phyloP scores from a whole-genome alignment of 768 basidiomycete genomes.

The Dioszegia crocea region DNA sequence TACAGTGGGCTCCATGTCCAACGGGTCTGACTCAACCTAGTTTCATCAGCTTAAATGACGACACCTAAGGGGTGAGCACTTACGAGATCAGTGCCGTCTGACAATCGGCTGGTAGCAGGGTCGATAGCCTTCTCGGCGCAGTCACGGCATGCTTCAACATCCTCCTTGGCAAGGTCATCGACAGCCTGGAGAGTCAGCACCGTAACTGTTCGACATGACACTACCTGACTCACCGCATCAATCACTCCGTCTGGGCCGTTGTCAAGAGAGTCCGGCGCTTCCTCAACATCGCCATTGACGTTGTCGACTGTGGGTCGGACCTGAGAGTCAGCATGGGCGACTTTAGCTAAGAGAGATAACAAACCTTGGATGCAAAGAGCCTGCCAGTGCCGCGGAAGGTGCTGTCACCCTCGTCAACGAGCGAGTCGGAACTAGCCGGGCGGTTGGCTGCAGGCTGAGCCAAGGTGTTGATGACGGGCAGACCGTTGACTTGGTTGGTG shows the following conservation, averaged over 20 bases:
- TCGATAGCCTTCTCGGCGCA: not conserved
- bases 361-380: not conserved
- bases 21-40: too few species aligned
- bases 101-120: not conserved
- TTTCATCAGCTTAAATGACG: not conserved
- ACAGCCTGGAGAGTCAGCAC: not conserved
- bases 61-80: not conserved
- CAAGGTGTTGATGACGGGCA: not conserved
- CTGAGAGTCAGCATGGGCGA: not conserved
- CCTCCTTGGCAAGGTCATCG: slow-evolving; percentile 1
- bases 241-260: not conserved
- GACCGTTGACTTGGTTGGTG: not conserved
- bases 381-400: not conserved
- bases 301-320: not conserved
- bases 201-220: not conserved
- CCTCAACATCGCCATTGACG: not conserved
- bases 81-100: not conserved
- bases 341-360: not conserved
- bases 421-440: too few species aligned
- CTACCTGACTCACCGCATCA: not conserved
- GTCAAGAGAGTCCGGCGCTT: not conserved
- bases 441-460: not conserved
- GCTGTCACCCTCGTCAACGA: not conserved
- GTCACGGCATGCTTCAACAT: not conserved
- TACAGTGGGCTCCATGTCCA: too few species aligned